Percentiles rank a stretch among this genome's conserved stretches.
Conservation (phyloP, 441 rosid genomes). For the Populus hybrid region DNA sequence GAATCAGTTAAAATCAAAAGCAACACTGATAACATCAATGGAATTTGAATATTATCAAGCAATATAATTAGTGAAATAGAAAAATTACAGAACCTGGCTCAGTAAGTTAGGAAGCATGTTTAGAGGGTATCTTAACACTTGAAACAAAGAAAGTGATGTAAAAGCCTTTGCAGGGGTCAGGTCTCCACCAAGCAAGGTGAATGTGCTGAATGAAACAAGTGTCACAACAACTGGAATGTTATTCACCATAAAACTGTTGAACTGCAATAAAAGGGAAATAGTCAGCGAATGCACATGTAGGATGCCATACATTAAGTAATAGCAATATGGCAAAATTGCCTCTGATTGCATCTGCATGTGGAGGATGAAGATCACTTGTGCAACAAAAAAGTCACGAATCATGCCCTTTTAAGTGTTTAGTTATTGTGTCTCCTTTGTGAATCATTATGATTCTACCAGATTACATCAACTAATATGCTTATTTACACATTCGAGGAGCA, state of each 20-base stretch:
- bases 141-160: slow-evolving; percentile 92
- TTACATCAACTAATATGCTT: not conserved
- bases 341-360: not conserved
- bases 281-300: slow-evolving; percentile 8
- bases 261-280: slow-evolving; percentile 55
- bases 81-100: slow-evolving; percentile 60
- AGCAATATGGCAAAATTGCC: not conserved
- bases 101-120: slow-evolving; percentile 84
- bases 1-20: not conserved
- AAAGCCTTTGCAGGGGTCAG: slow-evolving; percentile 97
- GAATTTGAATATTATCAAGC: not conserved
- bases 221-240: slow-evolving; percentile 92
- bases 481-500: not conserved
- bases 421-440: not conserved
- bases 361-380: not conserved
- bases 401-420: slow-evolving; percentile 1
- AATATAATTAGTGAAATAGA: slow-evolving; percentile 2
- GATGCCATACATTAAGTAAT: not conserved
- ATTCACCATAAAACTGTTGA: slow-evolving; percentile 76
- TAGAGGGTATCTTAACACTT: slow-evolving; percentile 74
- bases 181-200: slow-evolving; percentile 90
- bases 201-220: slow-evolving; percentile 81
- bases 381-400: not conserved
- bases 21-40: not conserved
- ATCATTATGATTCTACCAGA: not conserved